These are phyloP conservation scores for Boletus barrowsii DNA, from an alignment of 768 basidiomycete genomes.

Conservation along the genomic window DNA sequence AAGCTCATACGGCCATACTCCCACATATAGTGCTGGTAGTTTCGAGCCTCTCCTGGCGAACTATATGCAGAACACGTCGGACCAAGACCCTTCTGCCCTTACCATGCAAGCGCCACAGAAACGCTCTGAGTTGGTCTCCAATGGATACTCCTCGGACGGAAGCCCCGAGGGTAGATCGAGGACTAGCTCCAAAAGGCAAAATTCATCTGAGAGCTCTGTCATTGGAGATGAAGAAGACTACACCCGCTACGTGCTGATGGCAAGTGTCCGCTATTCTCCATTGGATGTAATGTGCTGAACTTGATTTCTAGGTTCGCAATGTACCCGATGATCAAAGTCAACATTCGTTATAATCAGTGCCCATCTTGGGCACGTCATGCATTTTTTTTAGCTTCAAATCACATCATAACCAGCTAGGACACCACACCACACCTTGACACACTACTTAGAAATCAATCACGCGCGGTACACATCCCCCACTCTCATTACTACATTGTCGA, in stretches of 20 bases:
- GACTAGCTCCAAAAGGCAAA: conserved; percentile 19
- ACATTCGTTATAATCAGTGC: conserved; percentile 21
- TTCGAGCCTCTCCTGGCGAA: conserved; percentile 57
- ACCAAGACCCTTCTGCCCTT: conserved; percentile 15
- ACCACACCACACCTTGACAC: conserved; percentile 3
- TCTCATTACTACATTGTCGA: conserved; percentile 10
- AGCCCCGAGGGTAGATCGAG: conserved; percentile 27
- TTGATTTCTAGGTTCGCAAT: conserved; percentile 50
- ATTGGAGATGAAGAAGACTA: conserved; percentile 55
- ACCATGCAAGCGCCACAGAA: conserved; percentile 31
- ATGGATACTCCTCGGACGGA: conserved; percentile 16
- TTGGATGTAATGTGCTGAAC: conserved; percentile 7
- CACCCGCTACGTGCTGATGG: conserved; percentile 53
- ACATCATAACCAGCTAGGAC: not conserved
- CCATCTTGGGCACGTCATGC: not conserved
- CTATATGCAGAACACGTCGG: conserved; percentile 32
- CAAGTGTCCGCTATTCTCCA: conserved; percentile 26
- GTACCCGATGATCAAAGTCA: conserved; percentile 44
- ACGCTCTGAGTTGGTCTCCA: conserved; percentile 9
- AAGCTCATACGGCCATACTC: conserved; percentile 40
- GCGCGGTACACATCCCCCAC: conserved; percentile 3
- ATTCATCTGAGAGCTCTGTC: conserved; percentile 21
- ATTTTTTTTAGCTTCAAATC: conserved; percentile 1
- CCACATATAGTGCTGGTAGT: conserved; percentile 53
- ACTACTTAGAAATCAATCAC: conserved; percentile 18